Evolutionary conservation across 345 rosid species (phyloP).

Genomic region (Populus alba): DNA sequence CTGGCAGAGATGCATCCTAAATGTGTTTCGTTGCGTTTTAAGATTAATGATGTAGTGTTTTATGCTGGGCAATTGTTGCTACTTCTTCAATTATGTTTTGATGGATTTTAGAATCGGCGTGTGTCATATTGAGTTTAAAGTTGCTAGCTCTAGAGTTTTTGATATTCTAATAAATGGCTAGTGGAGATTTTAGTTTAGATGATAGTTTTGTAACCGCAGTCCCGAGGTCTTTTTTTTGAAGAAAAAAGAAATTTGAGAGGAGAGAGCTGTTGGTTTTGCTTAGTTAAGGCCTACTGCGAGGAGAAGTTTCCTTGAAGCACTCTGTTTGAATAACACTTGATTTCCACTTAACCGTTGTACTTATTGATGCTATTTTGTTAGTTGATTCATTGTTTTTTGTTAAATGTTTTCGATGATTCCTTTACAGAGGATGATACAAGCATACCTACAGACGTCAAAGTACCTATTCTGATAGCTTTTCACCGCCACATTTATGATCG

Average conservation of each 20-base stretch:
- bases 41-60: neutral
- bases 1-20: neutral
- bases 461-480: slow-evolving; percentile 79
- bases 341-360: neutral
- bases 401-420: slow-evolving; percentile 9
- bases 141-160: neutral
- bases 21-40: neutral
- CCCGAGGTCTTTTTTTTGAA: neutral
- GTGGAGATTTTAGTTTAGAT: neutral
- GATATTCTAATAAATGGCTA: neutral
- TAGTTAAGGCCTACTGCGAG: neutral
- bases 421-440: slow-evolving; percentile 96
- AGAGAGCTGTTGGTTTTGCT: neutral
- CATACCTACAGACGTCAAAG: slow-evolving; percentile 76
- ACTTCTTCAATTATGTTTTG: neutral
- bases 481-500: slow-evolving; percentile 70
- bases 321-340: neutral
- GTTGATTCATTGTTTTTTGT: neutral
- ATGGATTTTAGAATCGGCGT: neutral
- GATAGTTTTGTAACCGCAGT: neutral
- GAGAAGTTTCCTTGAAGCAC: neutral
- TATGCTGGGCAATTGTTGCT: neutral
- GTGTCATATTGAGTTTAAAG: neutral
- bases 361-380: neutral
- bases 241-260: neutral